Evolutionary conservation across 1,139 yeast species (phyloP).

Genomic region (Yamadazyma blattariae): DNA sequence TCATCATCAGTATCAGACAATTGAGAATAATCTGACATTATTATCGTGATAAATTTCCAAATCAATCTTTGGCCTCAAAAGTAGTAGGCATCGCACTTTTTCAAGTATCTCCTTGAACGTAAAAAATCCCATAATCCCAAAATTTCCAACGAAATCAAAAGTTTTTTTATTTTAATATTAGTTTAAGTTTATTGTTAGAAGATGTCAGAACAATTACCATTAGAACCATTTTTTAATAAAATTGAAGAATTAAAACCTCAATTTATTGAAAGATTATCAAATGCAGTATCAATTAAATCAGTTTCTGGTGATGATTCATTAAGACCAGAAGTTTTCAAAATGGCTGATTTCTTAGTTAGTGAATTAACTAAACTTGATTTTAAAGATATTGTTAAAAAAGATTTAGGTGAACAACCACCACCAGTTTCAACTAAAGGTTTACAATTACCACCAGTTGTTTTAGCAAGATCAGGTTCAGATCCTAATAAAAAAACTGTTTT

Average conservation of each 20-base stretch:
- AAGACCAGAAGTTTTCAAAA: slow-evolving; percentile 81
- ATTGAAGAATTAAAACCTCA: slow-evolving; percentile 70
- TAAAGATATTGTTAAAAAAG: slow-evolving; percentile 74
- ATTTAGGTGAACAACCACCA: slow-evolving; percentile 86
- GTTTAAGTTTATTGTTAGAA: no score
- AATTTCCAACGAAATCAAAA: no score
- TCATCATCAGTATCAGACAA: background rate
- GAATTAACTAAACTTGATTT: slow-evolving; percentile 76
- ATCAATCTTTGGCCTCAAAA: background rate
- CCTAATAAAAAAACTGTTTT: slow-evolving; percentile 81
- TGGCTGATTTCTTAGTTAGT: slow-evolving; percentile 76
- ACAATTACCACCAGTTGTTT: slow-evolving; percentile 87
- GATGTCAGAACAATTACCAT: slow-evolving; percentile 31
- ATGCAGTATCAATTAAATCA: slow-evolving; percentile 91
- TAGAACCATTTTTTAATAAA: slow-evolving; percentile 50
- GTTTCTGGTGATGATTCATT: slow-evolving; percentile 87
- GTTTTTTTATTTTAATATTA: no score
- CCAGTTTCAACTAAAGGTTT: slow-evolving; percentile 65
- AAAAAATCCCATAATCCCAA: background rate
- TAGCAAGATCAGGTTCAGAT: slow-evolving; percentile 82
- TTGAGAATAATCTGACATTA: background rate
- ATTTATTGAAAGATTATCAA: slow-evolving; percentile 64
- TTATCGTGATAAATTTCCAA: slow-evolving; percentile 1
- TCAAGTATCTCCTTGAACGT: no score
- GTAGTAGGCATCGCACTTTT: background rate